Evolutionary conservation across 2,329 filamentous ascomycete genomes (phyloP).

Genomic region (Saccharata proteae): DNA sequence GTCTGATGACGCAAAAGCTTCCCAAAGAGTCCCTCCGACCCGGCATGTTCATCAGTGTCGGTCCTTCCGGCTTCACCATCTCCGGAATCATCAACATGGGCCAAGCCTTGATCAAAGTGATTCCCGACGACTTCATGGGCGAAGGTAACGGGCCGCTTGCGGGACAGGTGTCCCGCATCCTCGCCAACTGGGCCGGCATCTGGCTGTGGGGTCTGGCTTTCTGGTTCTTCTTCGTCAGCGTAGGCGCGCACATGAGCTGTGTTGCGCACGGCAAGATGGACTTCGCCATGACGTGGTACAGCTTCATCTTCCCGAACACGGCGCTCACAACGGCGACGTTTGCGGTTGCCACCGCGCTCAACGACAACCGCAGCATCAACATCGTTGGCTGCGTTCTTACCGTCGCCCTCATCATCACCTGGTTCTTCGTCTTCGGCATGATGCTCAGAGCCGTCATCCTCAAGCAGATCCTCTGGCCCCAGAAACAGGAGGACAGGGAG

Average conservation of each 20-base stretch:
- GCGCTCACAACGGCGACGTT: conserved; percentile 62
- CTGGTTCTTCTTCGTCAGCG: conserved; percentile 73
- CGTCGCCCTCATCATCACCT: conserved; percentile 51
- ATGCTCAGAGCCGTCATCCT: conserved; percentile 58
- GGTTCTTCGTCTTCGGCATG: conserved; percentile 54
- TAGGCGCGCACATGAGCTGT: conserved; percentile 64
- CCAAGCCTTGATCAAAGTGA: conserved; percentile 33
- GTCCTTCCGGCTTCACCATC: conserved; percentile 60
- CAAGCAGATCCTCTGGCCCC: conserved; percentile 64
- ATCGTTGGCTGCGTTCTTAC: conserved; percentile 59
- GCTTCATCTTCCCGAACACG: conserved; percentile 72
- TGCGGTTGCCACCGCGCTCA: conserved; percentile 44
- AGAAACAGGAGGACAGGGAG: conserved; percentile 53
- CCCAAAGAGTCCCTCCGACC: conserved; percentile 64
- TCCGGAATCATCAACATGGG: conserved; percentile 49
- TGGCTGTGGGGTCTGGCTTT: conserved; percentile 76
- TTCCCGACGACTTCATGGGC: conserved; percentile 44
- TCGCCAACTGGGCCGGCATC: conserved; percentile 52
- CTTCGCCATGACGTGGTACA: conserved; percentile 80
- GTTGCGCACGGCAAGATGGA: conserved; percentile 48
- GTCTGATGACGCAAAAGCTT: conserved; percentile 78
- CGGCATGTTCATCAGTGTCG: conserved; percentile 77
- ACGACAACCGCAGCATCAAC: conserved; percentile 39
- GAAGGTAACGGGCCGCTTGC: conserved; percentile 40
- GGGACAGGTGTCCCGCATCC: conserved; percentile 42